phyloP scores from a whole-genome alignment of 83 land plant genomes.

The Picea mariana region DNA sequence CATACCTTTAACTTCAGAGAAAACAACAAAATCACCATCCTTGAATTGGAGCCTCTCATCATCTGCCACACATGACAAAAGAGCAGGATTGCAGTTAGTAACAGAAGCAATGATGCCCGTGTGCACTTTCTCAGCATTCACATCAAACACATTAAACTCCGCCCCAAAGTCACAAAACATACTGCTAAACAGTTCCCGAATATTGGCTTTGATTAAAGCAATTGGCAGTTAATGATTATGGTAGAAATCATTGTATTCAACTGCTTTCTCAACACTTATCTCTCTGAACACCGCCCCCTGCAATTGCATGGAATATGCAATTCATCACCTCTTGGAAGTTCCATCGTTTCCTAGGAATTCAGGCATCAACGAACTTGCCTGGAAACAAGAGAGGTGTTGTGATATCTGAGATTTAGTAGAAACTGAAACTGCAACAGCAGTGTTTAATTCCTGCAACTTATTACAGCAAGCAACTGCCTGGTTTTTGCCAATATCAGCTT shows the following conservation, averaged over 20 bases:
- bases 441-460: constrained; percentile 75
- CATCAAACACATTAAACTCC: constrained; percentile 81
- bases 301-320: neutral
- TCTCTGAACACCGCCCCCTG: constrained; percentile 89
- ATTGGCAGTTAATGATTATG: constrained; percentile 82
- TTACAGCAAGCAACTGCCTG: constrained; percentile 62
- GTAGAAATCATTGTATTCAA: constrained; percentile 74
- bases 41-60: constrained; percentile 89
- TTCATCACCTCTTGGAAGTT: too few species aligned
- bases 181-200: constrained; percentile 84
- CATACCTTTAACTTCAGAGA: constrained; percentile 90
- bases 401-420: constrained; percentile 39
- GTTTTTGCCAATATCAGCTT: constrained; percentile 72
- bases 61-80: constrained; percentile 79
- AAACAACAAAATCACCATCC: constrained; percentile 89
- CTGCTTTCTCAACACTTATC: constrained; percentile 57
- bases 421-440: constrained; percentile 47
- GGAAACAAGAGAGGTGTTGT: constrained; percentile 50
- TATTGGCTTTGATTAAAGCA: constrained; percentile 83
- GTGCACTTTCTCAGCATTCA: constrained; percentile 91
- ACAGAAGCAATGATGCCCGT: constrained; percentile 90
- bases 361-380: constrained; percentile 30
- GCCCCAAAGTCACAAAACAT: constrained; percentile 98
- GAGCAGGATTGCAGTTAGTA: constrained; percentile 77
- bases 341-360: too few species aligned